phyloP scores from a whole-genome alignment of 306 rosid genomes.

The Senna siamea region DNA sequence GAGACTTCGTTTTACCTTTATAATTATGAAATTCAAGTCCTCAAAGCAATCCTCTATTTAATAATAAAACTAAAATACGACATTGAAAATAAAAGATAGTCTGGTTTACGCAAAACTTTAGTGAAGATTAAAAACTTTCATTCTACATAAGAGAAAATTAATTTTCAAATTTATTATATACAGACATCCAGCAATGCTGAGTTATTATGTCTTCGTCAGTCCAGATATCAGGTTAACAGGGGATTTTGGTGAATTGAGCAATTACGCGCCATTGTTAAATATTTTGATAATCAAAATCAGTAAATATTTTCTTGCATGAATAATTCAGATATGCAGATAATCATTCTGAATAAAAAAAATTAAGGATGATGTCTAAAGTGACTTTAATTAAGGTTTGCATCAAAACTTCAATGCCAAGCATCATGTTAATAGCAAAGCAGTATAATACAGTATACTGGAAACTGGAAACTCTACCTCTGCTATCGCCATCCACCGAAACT shows the following conservation, averaged over 20 bases:
- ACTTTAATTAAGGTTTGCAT: too few species aligned
- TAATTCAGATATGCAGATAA: too few species aligned
- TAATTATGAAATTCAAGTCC: constrained; percentile 21
- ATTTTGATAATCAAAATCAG: neutral
- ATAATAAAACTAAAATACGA: neutral
- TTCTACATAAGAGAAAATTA: neutral
- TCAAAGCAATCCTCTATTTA: constrained; percentile 8
- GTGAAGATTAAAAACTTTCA: neutral
- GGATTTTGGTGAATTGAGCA: neutral
- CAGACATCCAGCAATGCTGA: neutral
- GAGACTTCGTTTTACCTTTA: constrained; percentile 33
- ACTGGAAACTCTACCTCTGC: constrained; percentile 47
- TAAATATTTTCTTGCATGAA: too few species aligned
- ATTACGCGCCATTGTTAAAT: neutral
- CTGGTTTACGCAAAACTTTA: neutral
- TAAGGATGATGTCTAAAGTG: neutral
- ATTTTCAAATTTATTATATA: neutral
- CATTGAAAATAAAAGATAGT: neutral
- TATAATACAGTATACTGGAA: constrained; percentile 5
- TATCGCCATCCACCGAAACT: constrained; percentile 34
- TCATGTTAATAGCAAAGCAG: neutral
- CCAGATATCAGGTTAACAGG: neutral
- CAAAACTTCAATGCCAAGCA: neutral
- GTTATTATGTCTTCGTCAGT: neutral
- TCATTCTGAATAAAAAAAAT: too few species aligned